Evolutionary conservation across 169 alveolate genomes (phyloP), one percentile per base, ranked within the genome.

Genomic region (Plasmodium vinckei): DNA sequence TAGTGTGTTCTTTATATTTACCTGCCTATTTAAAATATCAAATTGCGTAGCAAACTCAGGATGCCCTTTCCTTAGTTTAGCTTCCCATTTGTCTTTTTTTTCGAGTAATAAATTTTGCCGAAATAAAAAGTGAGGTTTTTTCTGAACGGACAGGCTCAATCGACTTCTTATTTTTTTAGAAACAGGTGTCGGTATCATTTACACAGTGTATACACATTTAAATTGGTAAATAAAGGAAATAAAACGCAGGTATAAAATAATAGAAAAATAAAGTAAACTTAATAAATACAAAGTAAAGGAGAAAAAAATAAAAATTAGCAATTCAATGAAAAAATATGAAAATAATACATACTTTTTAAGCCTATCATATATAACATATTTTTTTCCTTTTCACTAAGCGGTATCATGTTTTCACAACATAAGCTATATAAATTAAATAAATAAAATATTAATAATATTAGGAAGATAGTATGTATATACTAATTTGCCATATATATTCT

Each of bases 151-250:
- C 75, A 75, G 42, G 53, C 57, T 75, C 63, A 75, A 46, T 57
- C 88, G 46, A 56, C 88, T 75, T 56, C 88, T 75, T 15, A 75
- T 75, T 57, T 75, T 75, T 47, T 75, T 75, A 23, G 88, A 75
- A 46, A 75, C 88, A 19, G 88, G 88, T 15, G 88, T 63, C 15
- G 88, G 88, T 9, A 75, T 63, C 88, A 75, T 75, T 61, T 75
- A 67, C 46, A 65, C 13, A 15, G 15, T 33, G 21, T 12, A 42
- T 33, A 13, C 19, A 33, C 46, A 46, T 27, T 21, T 21, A 61
- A 9, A 6, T 21, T 21, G 42, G 7, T 7, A 59, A 1, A 70
- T 9, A 27, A 15, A 54, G 17, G 27, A 12, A 68, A 7, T 39
- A 10, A 53, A 5, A n/a, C 9, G 25, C 15, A 72, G 13, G 47